Base-by-base conservation (phyloP, 805 yeast genomes). In the Ogataea trehalophila region DNA sequence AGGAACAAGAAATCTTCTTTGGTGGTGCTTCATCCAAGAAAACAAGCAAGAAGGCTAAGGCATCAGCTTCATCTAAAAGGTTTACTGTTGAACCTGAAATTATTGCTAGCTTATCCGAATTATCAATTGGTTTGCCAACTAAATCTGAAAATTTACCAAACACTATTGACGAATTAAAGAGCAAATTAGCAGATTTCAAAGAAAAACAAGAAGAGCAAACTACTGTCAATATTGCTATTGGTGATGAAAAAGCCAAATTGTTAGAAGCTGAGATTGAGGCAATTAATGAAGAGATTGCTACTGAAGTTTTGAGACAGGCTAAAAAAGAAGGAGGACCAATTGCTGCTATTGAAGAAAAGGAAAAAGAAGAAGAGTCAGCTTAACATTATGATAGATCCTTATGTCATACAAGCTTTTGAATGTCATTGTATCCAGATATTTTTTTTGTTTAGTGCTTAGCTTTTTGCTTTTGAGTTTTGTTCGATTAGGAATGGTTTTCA, bases 151-250 rank as follows among this genome's bases (percentile, higher is more conserved):
- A 87, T 46, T 81, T 85, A 55, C 74, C 84, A 33, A 68, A 69
- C 40, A 80, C 92, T 53, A 68, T 87, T 60, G 80, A 74, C 44
- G 73, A 80, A 55, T 80, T 92, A 69, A 80, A 82, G 74, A 77
- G 74, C 58, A 90, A 94, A 67, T 79, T 87, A 62, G 73, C 71
- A 48, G 81, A 81, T 53, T 86, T 79, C 71, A 72, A 77, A 67
- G 74, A 75, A 43, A 81, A 82, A 69, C 95, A 89, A 73, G 91
- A 83, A 50, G 87, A 81, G 48, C 87, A 83, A 62, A 88, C 97
- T 50, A 77, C 81, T 65, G 78, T 79, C 67, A 85, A 86, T 66
- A 74, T 86, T 55, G 87, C 22, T 6, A 34, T 61, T 53, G 33
- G 65, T 58, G 50, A 37, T 46, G 23, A 47, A 44, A 41, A 39